Evolutionary conservation across 768 basidiomycete species (phyloP).

Genomic region (Panus rudis): DNA sequence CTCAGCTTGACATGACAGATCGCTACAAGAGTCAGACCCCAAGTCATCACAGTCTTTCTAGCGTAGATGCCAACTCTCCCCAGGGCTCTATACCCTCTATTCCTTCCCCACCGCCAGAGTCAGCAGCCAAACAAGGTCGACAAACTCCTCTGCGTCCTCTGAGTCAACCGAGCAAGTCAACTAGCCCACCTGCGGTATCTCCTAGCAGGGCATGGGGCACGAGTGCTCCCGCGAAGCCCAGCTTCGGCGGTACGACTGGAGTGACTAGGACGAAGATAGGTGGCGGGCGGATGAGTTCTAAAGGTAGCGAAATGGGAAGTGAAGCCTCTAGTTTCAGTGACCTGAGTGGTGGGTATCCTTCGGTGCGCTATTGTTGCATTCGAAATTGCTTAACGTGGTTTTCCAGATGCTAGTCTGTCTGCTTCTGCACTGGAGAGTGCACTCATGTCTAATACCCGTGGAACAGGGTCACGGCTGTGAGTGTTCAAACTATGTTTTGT

Average conservation of each 20-base stretch:
- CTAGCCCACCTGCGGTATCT: slow-evolving; percentile 55
- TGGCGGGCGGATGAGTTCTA: slow-evolving; percentile 33
- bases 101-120: slow-evolving; percentile 59
- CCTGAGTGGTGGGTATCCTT: slow-evolving; percentile 55
- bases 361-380: background rate
- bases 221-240: slow-evolving; percentile 21
- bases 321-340: slow-evolving; percentile 83
- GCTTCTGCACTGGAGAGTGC: slow-evolving; percentile 78
- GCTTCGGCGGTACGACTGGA: background rate
- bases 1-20: slow-evolving; percentile 15
- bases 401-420: slow-evolving; percentile 63
- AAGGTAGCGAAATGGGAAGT: slow-evolving; percentile 47
- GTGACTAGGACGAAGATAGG: slow-evolving; percentile 6
- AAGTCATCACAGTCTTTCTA: slow-evolving; percentile 70
- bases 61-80: slow-evolving; percentile 64
- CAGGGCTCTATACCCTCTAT: slow-evolving; percentile 79
- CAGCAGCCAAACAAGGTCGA: slow-evolving; percentile 28
- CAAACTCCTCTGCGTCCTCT: slow-evolving; percentile 14
- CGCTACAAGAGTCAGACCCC: slow-evolving; percentile 37
- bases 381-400: slow-evolving; percentile 1
- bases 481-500: slow-evolving; percentile 23
- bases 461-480: slow-evolving; percentile 63
- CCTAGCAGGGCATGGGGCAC: slow-evolving; percentile 48
- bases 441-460: slow-evolving; percentile 65
- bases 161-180: slow-evolving; percentile 49